Evolutionary conservation across 176 grass and related monocot genomes (phyloP).

Genomic region (Olyra latifolia): DNA sequence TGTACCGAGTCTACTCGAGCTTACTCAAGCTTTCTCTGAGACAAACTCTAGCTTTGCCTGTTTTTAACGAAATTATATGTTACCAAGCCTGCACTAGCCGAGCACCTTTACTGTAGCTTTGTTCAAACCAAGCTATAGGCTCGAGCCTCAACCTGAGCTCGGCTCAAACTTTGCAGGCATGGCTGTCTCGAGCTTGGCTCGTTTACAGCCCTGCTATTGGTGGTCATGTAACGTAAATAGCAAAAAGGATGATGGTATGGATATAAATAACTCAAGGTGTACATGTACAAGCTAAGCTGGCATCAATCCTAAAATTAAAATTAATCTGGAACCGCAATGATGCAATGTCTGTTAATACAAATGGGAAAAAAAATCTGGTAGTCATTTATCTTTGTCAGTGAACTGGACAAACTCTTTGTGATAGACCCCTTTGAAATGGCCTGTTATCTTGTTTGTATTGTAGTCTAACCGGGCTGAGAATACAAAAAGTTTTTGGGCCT

Average conservation of each 20-base stretch:
- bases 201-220: not conserved
- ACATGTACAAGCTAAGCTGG: not conserved
- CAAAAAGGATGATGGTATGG: not conserved
- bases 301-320: not conserved
- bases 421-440: not conserved
- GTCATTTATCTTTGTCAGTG: not conserved
- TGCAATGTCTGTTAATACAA: not conserved
- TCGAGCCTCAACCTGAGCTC: too few species aligned
- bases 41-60: too few species aligned
- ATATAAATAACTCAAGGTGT: not conserved
- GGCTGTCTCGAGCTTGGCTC: too few species aligned
- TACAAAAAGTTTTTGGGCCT: not conserved
- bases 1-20: too few species aligned
- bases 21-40: too few species aligned
- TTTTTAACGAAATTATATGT: too few species aligned
- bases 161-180: too few species aligned
- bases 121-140: too few species aligned
- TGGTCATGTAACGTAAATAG: not conserved
- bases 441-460: not conserved
- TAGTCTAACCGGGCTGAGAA: not conserved
- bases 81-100: too few species aligned
- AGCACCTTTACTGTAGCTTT: too few species aligned
- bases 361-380: not conserved
- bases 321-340: not conserved
- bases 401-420: not conserved